Evolutionary conservation across 371 early-diverging fungal genomes (phyloP).

Genomic region (Capniomyces stellatus): DNA sequence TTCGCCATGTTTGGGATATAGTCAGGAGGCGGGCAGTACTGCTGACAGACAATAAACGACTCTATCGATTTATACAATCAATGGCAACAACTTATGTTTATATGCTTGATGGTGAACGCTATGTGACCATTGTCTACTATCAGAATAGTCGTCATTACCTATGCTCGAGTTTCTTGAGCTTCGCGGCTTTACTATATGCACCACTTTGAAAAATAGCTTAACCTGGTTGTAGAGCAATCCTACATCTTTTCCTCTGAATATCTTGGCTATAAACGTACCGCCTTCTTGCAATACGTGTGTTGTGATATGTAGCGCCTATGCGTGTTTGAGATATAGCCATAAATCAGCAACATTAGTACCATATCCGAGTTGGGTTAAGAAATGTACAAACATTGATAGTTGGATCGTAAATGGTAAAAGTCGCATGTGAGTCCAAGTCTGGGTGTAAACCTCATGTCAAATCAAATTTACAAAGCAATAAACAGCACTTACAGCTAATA

Average conservation of each 20-base stretch:
- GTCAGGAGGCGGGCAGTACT: constrained; percentile 61
- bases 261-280: constrained; percentile 92
- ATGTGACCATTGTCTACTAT: neutral
- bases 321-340: neutral
- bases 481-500: constrained; percentile 42
- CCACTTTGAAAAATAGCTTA: constrained; percentile 71
- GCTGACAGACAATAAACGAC: constrained; percentile 84
- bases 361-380: too few species aligned
- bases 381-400: too few species aligned
- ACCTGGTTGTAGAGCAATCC: constrained; percentile 80
- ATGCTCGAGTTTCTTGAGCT: constrained; percentile 85
- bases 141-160: constrained; percentile 1
- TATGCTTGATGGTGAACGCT: neutral
- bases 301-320: constrained; percentile 69
- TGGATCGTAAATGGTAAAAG: too few species aligned
- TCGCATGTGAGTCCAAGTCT: too few species aligned
- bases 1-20: constrained; percentile 78
- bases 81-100: neutral
- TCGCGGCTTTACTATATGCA: constrained; percentile 85
- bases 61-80: constrained; percentile 26
- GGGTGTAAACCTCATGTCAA: too few species aligned
- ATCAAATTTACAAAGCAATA: neutral
- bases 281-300: constrained; percentile 73
- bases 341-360: neutral
- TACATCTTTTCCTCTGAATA: constrained; percentile 87